These are phyloP conservation scores for Curvularia verruculosa DNA, from an alignment of 2,329 filamentous ascomycete genomes.

Conservation along the genomic window DNA sequence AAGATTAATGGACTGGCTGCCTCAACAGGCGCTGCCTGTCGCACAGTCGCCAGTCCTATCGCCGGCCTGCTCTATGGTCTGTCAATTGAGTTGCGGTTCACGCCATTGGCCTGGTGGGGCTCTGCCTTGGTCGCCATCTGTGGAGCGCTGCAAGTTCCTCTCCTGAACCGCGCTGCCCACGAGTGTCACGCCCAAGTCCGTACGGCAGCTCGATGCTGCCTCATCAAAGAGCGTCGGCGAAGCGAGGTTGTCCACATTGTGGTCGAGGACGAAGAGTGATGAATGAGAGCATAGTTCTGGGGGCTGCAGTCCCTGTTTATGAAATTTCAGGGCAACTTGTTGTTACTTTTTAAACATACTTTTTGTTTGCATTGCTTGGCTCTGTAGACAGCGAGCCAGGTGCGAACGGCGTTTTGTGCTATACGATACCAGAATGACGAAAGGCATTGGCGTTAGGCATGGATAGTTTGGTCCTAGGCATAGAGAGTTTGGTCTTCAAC, in stretches of 20 bases:
- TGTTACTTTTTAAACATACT: neutral
- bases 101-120: slow-evolving; percentile 68
- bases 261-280: slow-evolving; percentile 29
- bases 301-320: neutral
- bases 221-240: slow-evolving; percentile 23
- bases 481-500: neutral
- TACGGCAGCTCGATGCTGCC: slow-evolving; percentile 28
- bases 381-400: slow-evolving; percentile 1
- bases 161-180: slow-evolving; percentile 57
- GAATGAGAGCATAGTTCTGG: neutral
- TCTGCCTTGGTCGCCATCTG: slow-evolving; percentile 62
- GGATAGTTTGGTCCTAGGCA: slow-evolving; percentile 3
- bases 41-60: slow-evolving; percentile 72
- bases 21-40: slow-evolving; percentile 71
- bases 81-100: slow-evolving; percentile 63
- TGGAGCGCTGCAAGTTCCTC: slow-evolving; percentile 63
- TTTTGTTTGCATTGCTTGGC: slow-evolving; percentile 4
- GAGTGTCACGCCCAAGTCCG: slow-evolving; percentile 38
- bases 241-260: slow-evolving; percentile 35
- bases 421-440: slow-evolving; percentile 7
- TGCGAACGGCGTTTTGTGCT: slow-evolving; percentile 8
- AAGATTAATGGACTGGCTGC: slow-evolving; percentile 76
- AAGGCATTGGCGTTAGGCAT: slow-evolving; percentile 5
- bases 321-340: neutral
- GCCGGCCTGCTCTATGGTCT: slow-evolving; percentile 70